Evolutionary conservation across 495 filamentous ascomycete genomes (phyloP).

Genomic region (Parachaetomium inaequale): DNA sequence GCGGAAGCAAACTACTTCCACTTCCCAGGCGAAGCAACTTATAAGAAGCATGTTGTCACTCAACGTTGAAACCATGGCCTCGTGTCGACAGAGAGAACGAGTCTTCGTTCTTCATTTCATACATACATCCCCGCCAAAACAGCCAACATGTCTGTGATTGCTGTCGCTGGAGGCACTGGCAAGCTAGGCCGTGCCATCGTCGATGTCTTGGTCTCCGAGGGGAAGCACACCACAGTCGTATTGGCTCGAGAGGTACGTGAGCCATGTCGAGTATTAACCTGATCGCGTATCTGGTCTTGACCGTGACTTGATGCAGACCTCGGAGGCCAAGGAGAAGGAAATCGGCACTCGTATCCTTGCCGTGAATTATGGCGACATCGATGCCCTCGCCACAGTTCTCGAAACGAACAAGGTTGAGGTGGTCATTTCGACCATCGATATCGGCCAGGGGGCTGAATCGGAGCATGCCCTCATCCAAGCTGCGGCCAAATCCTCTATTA

Average conservation of each 20-base stretch:
- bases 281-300: not conserved
- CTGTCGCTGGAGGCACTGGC: constrained; percentile 54
- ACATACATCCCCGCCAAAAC: not conserved
- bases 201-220: constrained; percentile 38
- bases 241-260: constrained; percentile 38
- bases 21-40: too few species aligned
- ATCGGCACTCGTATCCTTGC: constrained; percentile 30
- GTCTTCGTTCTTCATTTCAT: too few species aligned
- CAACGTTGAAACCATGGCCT: too few species aligned
- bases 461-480: constrained; percentile 52
- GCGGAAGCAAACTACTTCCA: too few species aligned
- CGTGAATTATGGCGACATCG: constrained; percentile 45
- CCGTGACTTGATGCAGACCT: not conserved
- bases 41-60: too few species aligned
- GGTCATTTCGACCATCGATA: constrained; percentile 47
- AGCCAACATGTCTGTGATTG: constrained; percentile 44
- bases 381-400: constrained; percentile 37
- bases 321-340: constrained; percentile 22
- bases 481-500: constrained; percentile 42
- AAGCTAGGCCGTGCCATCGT: constrained; percentile 51
- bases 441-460: constrained; percentile 18
- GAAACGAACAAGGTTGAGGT: constrained; percentile 49
- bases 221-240: constrained; percentile 43
- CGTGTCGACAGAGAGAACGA: too few species aligned
- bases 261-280: not conserved